phyloP scores from a whole-genome alignment of 140 eudicot species.

The Cichorium intybus region DNA sequence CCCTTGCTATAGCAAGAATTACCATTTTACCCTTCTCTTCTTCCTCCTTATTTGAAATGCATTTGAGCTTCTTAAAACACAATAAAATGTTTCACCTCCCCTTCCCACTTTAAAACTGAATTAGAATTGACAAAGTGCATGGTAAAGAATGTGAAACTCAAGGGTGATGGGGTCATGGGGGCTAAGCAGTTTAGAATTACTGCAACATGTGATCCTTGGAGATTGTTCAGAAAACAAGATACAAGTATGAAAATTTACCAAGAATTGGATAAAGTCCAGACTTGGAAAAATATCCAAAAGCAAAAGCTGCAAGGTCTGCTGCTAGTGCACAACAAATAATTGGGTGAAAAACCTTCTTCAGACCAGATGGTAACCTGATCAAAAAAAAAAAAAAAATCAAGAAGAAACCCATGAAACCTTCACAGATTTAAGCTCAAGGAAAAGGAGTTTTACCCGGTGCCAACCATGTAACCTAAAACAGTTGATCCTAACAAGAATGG shows the following conservation, averaged over 20 bases:
- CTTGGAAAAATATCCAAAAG: slow-evolving; percentile 66
- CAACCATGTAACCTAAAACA: slow-evolving; percentile 89
- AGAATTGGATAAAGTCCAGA: slow-evolving; percentile 80
- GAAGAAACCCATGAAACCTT: slow-evolving; percentile 5
- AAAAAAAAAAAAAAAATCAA: slow-evolving; percentile 15
- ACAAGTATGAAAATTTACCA: slow-evolving; percentile 40
- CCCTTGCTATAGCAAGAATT: not conserved
- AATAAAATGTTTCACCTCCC: no score
- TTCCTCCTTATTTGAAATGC: not conserved
- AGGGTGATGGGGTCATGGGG: no score
- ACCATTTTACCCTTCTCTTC: slow-evolving; percentile 3
- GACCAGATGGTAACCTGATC: slow-evolving; percentile 74
- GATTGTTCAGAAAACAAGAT: slow-evolving; percentile 4
- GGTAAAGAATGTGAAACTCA: no score
- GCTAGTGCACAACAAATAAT: slow-evolving; percentile 86
- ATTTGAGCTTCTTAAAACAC: no score
- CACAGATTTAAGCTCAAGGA: slow-evolving; percentile 12
- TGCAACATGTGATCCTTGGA: not conserved
- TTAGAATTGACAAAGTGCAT: no score
- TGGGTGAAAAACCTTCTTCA: slow-evolving; percentile 86
- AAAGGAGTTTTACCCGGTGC: slow-evolving; percentile 66
- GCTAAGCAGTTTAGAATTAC: no score
- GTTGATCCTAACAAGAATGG: slow-evolving; percentile 93
- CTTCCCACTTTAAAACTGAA: no score
- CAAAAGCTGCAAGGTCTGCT: slow-evolving; percentile 87